Base-by-base conservation (phyloP, 495 filamentous ascomycete species). In the Apodospora peruviana region DNA sequence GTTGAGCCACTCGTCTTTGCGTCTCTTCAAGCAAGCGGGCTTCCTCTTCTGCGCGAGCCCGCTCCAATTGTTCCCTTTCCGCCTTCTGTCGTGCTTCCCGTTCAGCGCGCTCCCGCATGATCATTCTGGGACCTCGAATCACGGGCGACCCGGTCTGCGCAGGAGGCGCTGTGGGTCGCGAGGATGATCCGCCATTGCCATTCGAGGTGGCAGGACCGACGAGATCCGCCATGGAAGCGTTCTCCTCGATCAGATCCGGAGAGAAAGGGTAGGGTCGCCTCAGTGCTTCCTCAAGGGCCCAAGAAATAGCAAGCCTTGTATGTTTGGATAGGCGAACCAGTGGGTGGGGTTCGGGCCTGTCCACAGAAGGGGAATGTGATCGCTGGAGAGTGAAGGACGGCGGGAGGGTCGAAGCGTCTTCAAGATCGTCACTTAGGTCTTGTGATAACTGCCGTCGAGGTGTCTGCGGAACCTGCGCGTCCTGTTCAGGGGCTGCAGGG, bases 161-260 rank as follows among this genome's bases (percentile, higher is more conserved):
- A 20, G 73, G 68, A 8, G 73, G 64, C 20, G 66, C 66, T 0
- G 71, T 68, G 37, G 71, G 66, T 27, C 69, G 62, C 22, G 60
- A 48, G 4, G 61, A 50, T 58, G 57, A 77, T 65, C 59, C 71
- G 71, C 55, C 65, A 57, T 73, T 70, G 52, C 72, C 73, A 53
- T 76, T 76, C 50, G 72, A 68, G 40, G 67, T 67, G 66, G 65
- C 60, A 48, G 71, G 68, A 62, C 71, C 67, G 62, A 79, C 73
- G 59, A 95, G 72, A 68, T 95, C 87, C 56, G 93, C 84, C 93
- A 98, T 97, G 54, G 83, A 80, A 58, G 91, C 90, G 84, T 90
- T 89, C 76, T 91, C 84, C 75, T 98, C 93, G 45, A 84, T 79
- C 37, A 80, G 75, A 63, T 95, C 90, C 14, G 88, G 77, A 3